Conservation (phyloP, 139 green algal genomes). For the Picochlorum sp. region DNA sequence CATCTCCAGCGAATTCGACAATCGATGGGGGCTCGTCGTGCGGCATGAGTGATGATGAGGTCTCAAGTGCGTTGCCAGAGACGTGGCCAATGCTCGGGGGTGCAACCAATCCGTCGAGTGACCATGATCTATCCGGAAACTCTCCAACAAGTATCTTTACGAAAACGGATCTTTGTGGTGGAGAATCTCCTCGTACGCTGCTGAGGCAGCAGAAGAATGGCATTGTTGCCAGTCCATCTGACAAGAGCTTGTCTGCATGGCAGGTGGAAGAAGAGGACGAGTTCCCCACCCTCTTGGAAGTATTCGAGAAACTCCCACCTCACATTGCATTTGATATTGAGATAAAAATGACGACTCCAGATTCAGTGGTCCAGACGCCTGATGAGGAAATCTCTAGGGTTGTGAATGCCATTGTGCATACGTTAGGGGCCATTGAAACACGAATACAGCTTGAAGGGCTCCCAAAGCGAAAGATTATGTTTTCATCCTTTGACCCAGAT, state of each 20-base stretch:
- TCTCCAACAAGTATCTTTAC: background rate
- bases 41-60: constrained; percentile 6
- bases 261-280: constrained; percentile 43
- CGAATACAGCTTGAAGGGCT: background rate
- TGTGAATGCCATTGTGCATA: constrained; percentile 27
- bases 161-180: background rate
- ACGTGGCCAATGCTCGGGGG: constrained; percentile 4
- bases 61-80: background rate
- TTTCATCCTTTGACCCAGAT: constrained; percentile 80
- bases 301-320: constrained; percentile 47
- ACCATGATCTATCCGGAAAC: background rate
- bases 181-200: constrained; percentile 3
- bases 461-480: constrained; percentile 35
- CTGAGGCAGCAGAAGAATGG: constrained; percentile 18
- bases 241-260: constrained; percentile 20
- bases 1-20: constrained; percentile 28
- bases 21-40: background rate
- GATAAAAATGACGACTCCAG: constrained; percentile 71
- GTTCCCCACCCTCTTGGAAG: constrained; percentile 53
- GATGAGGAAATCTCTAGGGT: constrained; percentile 51
- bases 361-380: constrained; percentile 39
- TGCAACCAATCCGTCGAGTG: background rate
- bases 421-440: constrained; percentile 12
- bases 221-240: constrained; percentile 8
- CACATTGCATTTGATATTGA: constrained; percentile 75